Percentiles rank a stretch among this genome's conserved stretches.
These are phyloP conservation scores for Hypoxylon sp. DNA, from an alignment of 2,329 filamentous ascomycete species.

Conservation along the genomic window DNA sequence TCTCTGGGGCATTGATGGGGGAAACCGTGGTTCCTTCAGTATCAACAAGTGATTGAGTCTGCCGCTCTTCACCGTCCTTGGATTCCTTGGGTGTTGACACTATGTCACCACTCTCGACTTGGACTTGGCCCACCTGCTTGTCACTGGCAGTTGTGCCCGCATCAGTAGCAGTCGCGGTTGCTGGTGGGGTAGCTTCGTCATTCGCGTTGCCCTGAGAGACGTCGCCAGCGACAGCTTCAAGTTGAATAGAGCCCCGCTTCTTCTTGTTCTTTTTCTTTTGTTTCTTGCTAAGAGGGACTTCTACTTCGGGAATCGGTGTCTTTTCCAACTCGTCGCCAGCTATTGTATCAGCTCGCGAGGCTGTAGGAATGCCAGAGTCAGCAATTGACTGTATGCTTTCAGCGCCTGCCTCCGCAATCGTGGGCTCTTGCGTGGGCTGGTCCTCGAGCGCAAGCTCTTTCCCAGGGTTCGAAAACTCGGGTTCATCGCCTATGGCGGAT, in stretches of 20 bases:
- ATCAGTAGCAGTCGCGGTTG: slow-evolving; percentile 19
- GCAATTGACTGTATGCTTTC: slow-evolving; percentile 22
- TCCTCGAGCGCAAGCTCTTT: slow-evolving; percentile 15
- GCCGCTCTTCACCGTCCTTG: slow-evolving; percentile 38
- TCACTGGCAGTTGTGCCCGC: slow-evolving; percentile 11
- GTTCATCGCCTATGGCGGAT: slow-evolving; percentile 20
- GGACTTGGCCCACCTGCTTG: slow-evolving; percentile 14
- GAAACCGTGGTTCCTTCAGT: slow-evolving; percentile 23
- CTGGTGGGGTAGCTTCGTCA: slow-evolving; percentile 3
- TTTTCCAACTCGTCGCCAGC: slow-evolving; percentile 27
- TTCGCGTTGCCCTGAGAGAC: slow-evolving; percentile 17
- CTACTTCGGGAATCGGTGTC: slow-evolving; percentile 28
- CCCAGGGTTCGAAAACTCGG: slow-evolving; percentile 12
- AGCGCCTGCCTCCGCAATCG: slow-evolving; percentile 17
- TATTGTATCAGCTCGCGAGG: slow-evolving; percentile 16
- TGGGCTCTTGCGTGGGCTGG: background rate
- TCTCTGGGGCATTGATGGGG: slow-evolving; percentile 20
- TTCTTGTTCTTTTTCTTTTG: slow-evolving; percentile 46
- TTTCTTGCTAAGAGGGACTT: slow-evolving; percentile 38
- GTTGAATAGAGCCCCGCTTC: slow-evolving; percentile 36
- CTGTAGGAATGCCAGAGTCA: slow-evolving; percentile 9
- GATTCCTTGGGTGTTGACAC: slow-evolving; percentile 29
- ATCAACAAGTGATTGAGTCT: slow-evolving; percentile 18
- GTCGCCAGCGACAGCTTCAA: slow-evolving; percentile 31
- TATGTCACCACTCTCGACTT: slow-evolving; percentile 20